Evolutionary conservation across 805 yeast species (phyloP).

Genomic region (Nakazawaea laoshanensis): DNA sequence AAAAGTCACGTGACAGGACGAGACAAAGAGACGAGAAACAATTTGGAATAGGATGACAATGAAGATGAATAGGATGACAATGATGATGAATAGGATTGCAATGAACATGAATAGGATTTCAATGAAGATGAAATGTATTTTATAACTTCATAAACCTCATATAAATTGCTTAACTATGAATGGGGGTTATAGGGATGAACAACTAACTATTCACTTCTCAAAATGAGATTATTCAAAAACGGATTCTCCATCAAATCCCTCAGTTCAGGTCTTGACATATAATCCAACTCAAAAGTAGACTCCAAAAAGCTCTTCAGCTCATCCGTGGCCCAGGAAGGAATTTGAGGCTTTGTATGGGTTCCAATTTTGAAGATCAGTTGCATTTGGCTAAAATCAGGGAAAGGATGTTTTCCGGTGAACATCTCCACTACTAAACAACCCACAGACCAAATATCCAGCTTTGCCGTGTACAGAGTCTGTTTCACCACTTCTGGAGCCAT

Average conservation of each 20-base stretch:
- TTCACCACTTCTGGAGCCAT: conserved; percentile 99
- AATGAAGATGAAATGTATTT: neutral
- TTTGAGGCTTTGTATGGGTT: conserved; percentile 68
- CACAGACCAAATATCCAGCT: conserved; percentile 96
- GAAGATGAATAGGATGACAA: too few relatives aligned
- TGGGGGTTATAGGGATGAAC: too few relatives aligned
- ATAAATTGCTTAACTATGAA: too few relatives aligned
- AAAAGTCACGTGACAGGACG: too few relatives aligned
- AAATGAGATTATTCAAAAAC: conserved; percentile 43
- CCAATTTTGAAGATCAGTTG: conserved; percentile 96
- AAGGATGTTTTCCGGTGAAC: conserved; percentile 95
- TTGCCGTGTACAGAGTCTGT: conserved; percentile 82
- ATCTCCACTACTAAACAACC: conserved; percentile 92
- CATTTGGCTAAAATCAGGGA: conserved; percentile 91
- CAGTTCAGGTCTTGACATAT: conserved; percentile 67
- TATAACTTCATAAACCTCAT: neutral
- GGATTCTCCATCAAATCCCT: conserved; percentile 55
- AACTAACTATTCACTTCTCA: too few relatives aligned
- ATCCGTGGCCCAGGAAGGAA: conserved; percentile 65
- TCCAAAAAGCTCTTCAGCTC: conserved; percentile 61
- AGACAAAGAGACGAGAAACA: too few relatives aligned
- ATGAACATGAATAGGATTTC: too few relatives aligned
- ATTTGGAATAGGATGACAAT: too few relatives aligned
- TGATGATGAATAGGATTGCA: too few relatives aligned
- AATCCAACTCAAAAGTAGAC: conserved; percentile 69